Percentiles rank a stretch among this genome's conserved stretches.
Evolutionary conservation across 2,329 filamentous ascomycete genomes (phyloP).

Genomic region (Curvularia spicifera): DNA sequence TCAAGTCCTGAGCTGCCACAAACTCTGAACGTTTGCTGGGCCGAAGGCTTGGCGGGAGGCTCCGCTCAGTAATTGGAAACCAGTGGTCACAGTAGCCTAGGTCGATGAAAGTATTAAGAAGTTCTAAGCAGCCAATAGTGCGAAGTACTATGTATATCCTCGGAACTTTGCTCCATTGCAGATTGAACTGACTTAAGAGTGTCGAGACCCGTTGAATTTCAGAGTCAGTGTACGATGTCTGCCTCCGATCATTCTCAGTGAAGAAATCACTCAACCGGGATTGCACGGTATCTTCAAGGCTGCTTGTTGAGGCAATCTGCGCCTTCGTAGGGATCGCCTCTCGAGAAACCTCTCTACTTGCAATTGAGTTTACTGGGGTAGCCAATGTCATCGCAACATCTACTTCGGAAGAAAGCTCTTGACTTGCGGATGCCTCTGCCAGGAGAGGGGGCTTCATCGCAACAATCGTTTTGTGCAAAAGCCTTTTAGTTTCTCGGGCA

Average conservation of each 20-base stretch:
- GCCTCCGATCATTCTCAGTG: not conserved
- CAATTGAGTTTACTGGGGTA: too few relatives aligned
- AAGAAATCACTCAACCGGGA: not conserved
- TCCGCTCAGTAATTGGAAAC: not conserved
- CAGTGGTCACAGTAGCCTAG: conserved; percentile 10
- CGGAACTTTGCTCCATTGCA: conserved; percentile 23
- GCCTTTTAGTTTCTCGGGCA: too few relatives aligned
- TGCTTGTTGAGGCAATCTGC: not conserved
- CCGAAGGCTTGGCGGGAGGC: not conserved
- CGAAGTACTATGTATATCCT: conserved; percentile 25
- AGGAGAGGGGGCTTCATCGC: too few relatives aligned
- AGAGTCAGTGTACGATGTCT: not conserved
- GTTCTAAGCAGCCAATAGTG: conserved; percentile 16
- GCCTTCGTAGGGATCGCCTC: not conserved
- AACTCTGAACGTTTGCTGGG: not conserved
- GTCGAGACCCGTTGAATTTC: not conserved
- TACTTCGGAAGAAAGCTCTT: too few relatives aligned
- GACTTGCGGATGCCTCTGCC: too few relatives aligned
- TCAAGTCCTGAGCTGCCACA: not conserved
- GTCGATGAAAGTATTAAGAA: conserved; percentile 19
- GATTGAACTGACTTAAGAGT: not conserved
- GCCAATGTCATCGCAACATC: too few relatives aligned
- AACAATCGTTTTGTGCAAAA: too few relatives aligned
- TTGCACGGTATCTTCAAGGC: not conserved
- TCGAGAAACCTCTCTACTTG: not conserved